Evolutionary conservation across 139 green algal genomes (phyloP).

Genomic region (Chlamydomonas sp.): DNA sequence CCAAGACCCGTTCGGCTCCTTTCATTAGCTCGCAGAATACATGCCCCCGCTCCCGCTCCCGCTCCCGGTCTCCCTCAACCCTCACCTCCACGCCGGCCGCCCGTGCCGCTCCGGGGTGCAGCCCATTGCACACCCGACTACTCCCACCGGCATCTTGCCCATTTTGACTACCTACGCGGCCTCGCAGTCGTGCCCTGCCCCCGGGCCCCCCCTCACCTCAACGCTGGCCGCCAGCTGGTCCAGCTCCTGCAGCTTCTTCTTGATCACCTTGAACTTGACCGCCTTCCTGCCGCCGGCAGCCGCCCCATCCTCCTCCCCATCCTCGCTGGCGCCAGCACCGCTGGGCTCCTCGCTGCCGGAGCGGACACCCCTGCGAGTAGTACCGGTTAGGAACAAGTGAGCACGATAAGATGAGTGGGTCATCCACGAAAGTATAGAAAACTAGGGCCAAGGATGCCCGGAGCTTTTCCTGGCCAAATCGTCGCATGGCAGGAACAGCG

Average conservation of each 20-base stretch:
- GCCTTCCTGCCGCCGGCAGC: not conserved
- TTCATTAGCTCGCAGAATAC: no score
- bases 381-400: constrained; percentile 12
- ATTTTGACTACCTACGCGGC: constrained; percentile 39
- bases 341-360: not conserved
- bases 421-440: no score
- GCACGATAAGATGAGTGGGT: no score
- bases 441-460: no score
- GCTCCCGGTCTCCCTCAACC: no score
- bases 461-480: no score
- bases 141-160: constrained; percentile 34
- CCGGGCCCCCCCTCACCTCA: not conserved
- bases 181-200: constrained; percentile 45
- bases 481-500: no score
- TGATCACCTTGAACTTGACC: not conserved
- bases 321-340: not conserved
- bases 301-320: not conserved
- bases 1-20: no score
- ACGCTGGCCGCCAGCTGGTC: not conserved
- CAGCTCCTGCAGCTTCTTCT: constrained; percentile 27
- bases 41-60: no score
- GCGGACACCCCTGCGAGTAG: not conserved
- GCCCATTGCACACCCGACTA: no score
- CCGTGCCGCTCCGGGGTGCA: no score
- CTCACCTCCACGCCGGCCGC: no score